These are phyloP conservation scores for Cyberlindnera americana DNA, from an alignment of 805 yeast species.

Conservation along the genomic window DNA sequence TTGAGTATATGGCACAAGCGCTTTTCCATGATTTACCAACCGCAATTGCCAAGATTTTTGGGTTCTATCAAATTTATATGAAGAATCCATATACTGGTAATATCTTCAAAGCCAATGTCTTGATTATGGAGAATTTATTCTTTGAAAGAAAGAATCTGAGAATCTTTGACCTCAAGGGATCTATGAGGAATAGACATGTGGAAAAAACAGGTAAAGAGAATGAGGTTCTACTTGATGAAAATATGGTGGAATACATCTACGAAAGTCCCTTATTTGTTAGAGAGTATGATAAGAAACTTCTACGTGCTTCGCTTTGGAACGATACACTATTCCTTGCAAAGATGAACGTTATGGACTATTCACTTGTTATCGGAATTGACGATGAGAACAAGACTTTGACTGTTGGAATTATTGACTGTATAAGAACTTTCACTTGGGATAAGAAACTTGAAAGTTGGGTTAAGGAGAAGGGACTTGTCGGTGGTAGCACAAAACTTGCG, in stretches of 20 bases:
- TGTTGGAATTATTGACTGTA: constrained; percentile 92
- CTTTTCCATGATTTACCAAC: constrained; percentile 93
- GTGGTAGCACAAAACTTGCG: constrained; percentile 73
- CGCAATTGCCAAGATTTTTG: constrained; percentile 90
- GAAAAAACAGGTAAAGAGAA: constrained; percentile 94
- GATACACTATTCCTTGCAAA: constrained; percentile 92
- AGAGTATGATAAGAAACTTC: constrained; percentile 81
- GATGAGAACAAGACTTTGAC: constrained; percentile 61
- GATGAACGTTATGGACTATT: constrained; percentile 98
- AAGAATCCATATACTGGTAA: constrained; percentile 74
- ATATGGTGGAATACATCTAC: constrained; percentile 96
- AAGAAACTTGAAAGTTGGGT: constrained; percentile 98
- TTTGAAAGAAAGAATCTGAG: constrained; percentile 77
- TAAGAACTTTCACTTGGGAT: constrained; percentile 97
- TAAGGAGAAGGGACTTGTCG: constrained; percentile 87
- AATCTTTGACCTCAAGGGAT: constrained; percentile 94
- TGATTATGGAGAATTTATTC: constrained; percentile 94
- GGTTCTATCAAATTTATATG: constrained; percentile 91
- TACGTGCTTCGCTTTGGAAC: constrained; percentile 89
- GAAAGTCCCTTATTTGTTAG: constrained; percentile 93
- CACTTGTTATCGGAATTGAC: constrained; percentile 91
- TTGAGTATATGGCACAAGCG: constrained; percentile 93
- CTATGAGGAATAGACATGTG: constrained; percentile 96
- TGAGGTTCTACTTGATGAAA: constrained; percentile 92
- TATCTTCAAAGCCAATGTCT: constrained; percentile 79